Conservation (phyloP, 495 filamentous ascomycete genomes). For the Annulohypoxylon maeteangense region DNA sequence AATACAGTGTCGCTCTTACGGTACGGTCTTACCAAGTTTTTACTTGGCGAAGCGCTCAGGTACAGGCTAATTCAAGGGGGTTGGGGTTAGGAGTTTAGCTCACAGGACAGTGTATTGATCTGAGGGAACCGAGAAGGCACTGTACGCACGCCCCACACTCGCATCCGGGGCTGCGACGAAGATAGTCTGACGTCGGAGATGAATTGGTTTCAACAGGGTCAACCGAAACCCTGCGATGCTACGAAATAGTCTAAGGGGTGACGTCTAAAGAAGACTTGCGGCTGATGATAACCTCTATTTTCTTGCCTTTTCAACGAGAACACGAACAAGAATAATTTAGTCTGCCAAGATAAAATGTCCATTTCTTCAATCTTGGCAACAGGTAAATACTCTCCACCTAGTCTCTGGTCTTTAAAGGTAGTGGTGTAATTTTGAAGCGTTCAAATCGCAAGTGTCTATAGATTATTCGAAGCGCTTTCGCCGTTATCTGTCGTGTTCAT, state of each 20-base stretch:
- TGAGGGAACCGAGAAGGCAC: not conserved
- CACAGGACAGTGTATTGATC: slow-evolving; percentile 9
- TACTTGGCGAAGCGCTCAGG: slow-evolving; percentile 6
- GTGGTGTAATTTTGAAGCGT: no score
- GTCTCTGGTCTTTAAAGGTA: no score
- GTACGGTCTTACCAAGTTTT: not conserved
- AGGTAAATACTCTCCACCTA: no score
- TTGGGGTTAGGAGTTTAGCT: not conserved
- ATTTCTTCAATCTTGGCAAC: not conserved
- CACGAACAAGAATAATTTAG: not conserved
- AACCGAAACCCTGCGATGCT: slow-evolving; percentile 20
- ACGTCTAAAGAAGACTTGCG: not conserved
- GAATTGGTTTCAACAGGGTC: slow-evolving; percentile 35
- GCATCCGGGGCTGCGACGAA: slow-evolving; percentile 20
- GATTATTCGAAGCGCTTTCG: no score
- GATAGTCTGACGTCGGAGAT: slow-evolving; percentile 27
- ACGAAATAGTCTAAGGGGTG: slow-evolving; percentile 1
- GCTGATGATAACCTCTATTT: not conserved
- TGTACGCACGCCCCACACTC: slow-evolving; percentile 13
- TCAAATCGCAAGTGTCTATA: no score
- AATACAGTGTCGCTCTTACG: slow-evolving; percentile 29
- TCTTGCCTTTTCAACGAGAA: not conserved
- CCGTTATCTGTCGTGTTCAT: not conserved
- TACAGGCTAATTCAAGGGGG: slow-evolving; percentile 8
- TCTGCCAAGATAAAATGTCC: not conserved